phyloP scores from a whole-genome alignment of 805 yeast genomes.

The Wickerhamomyces silvicola region DNA sequence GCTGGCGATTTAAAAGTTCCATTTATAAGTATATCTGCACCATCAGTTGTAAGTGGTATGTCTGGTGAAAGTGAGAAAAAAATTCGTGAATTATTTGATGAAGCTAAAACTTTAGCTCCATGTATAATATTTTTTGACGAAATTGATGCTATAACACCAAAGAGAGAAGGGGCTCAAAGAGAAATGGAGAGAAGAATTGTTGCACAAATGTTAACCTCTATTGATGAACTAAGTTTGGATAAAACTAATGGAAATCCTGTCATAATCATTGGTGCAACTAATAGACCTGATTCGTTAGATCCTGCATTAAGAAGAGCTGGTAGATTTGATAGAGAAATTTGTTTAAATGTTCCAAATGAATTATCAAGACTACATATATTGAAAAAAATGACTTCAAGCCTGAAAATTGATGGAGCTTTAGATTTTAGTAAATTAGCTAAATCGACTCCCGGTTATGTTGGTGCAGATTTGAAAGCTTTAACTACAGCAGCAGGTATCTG shows the following conservation, averaged over 20 bases:
- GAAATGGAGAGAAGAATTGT: slow-evolving; percentile 98
- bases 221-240: slow-evolving; percentile 85
- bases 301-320: slow-evolving; percentile 96
- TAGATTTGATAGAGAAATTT: slow-evolving; percentile 90
- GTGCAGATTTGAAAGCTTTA: slow-evolving; percentile 92
- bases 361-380: slow-evolving; percentile 70
- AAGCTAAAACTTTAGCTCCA: slow-evolving; percentile 86
- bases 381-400: slow-evolving; percentile 58
- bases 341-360: slow-evolving; percentile 92
- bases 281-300: slow-evolving; percentile 92
- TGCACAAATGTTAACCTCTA: slow-evolving; percentile 88
- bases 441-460: slow-evolving; percentile 95
- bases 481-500: slow-evolving; percentile 93
- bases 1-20: slow-evolving; percentile 96
- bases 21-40: slow-evolving; percentile 86
- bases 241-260: slow-evolving; percentile 92
- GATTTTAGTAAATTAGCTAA: slow-evolving; percentile 75
- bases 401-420: slow-evolving; percentile 64
- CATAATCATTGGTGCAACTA: slow-evolving; percentile 92
- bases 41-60: slow-evolving; percentile 96
- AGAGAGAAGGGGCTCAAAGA: slow-evolving; percentile 95
- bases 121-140: slow-evolving; percentile 92
- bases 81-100: slow-evolving; percentile 86
- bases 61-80: slow-evolving; percentile 98
- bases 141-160: slow-evolving; percentile 97